These are phyloP conservation scores for Serendipita indica DNA, from an alignment of 768 basidiomycete genomes.

Conservation along the genomic window DNA sequence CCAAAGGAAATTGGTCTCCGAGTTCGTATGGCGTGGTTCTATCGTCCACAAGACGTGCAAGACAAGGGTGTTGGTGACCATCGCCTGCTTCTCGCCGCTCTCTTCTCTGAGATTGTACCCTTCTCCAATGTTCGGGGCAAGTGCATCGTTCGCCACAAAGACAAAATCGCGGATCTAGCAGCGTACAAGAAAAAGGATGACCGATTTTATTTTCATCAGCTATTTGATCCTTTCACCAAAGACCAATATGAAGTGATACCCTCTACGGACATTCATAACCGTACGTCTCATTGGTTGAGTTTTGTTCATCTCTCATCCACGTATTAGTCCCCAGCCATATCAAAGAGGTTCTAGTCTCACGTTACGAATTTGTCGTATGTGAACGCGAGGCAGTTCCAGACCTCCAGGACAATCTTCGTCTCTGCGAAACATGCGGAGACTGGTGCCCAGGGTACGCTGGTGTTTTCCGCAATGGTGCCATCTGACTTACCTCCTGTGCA, in stretches of 20 bases:
- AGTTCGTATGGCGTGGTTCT: slow-evolving; percentile 90
- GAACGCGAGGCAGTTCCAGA: slow-evolving; percentile 90
- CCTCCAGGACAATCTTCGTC: slow-evolving; percentile 70
- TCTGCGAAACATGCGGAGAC: slow-evolving; percentile 69
- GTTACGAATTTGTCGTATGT: slow-evolving; percentile 90
- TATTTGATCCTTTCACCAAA: slow-evolving; percentile 97
- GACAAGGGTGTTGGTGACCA: slow-evolving; percentile 84
- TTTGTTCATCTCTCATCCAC: slow-evolving; percentile 14
- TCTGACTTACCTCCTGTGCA: slow-evolving; percentile 22
- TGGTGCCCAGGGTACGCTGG: slow-evolving; percentile 70
- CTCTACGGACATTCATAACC: slow-evolving; percentile 70
- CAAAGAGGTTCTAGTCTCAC: slow-evolving; percentile 52
- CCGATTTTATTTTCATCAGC: slow-evolving; percentile 87
- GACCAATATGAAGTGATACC: slow-evolving; percentile 94
- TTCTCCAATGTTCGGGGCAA: slow-evolving; percentile 82
- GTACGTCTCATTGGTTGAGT: slow-evolving; percentile 36
- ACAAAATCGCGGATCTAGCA: slow-evolving; percentile 85
- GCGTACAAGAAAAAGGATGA: slow-evolving; percentile 91
- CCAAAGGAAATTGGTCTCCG: slow-evolving; percentile 60
- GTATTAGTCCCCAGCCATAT: slow-evolving; percentile 63
- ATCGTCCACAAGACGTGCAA: slow-evolving; percentile 90
- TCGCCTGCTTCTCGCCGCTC: slow-evolving; percentile 83
- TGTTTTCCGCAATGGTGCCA: not conserved
- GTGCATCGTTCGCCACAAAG: slow-evolving; percentile 88
- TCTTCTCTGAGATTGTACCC: slow-evolving; percentile 93